Base-by-base conservation (phyloP, 352 stramenopile species). In the Globisporangium abappressorium region DNA sequence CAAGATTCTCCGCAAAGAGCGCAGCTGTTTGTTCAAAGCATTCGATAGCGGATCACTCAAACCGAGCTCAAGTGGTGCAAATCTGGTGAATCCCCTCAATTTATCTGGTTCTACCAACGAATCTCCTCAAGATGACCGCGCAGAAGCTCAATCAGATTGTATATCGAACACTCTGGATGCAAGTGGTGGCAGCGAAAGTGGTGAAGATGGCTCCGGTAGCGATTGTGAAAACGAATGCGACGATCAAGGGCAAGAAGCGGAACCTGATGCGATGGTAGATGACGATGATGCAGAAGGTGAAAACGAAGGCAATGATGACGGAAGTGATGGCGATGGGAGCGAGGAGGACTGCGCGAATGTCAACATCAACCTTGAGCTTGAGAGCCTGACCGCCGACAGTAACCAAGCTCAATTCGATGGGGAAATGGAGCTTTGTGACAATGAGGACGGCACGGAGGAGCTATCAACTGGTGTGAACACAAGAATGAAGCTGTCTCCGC, bases 301-400 rank as follows among this genome's bases (percentile, higher is more conserved):
- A 5, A 47, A 57, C 8, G 81, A 81, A 30, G 73, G 70, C 14
- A 76, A 82, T 41, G 76, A 88, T 56, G 80, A 84, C 12, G 68
- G 47, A 20, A 83, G 76, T 47, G 80, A 90, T 38, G 70, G 66
- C 5, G 78, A 86, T 18, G 70, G 65, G 4, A 72, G 73, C 1
- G 73, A 78, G 9, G 69, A 72, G 15, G 54, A 75, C n/a, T 64
- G 57, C 22, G 58, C 62, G 3, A 55, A 36, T 6, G 51, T 65
- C 5, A 49, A 68, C 9, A 33, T 63, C 28, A 20, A 34, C 11
- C 51, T 62, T 1, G 69, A 78, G n/a, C 22, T 65, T 5, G 33
- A 62, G 28, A 20, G 47, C 9, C 34, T 46, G 15, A 41, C 49
- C 12, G 26, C 49, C 5, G 43, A 49, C 18, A 33, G 26, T 8